Evolutionary conservation across 805 yeast genomes (phyloP).

Genomic region (Dipodascus geniculatus): DNA sequence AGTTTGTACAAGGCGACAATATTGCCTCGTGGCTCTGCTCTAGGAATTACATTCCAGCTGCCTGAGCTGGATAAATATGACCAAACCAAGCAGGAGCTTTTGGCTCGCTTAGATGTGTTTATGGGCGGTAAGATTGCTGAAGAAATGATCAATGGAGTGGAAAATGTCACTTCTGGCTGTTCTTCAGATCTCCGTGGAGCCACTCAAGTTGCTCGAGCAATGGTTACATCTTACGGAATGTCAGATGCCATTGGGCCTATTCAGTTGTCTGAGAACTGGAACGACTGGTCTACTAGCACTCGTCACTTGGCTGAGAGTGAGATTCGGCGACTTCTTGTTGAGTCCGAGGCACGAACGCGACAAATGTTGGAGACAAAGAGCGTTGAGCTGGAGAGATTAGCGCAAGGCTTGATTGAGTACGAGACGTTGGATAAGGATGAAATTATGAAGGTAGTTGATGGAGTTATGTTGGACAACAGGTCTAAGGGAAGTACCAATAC

Average conservation of each 20-base stretch:
- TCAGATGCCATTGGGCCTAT: slow-evolving; percentile 89
- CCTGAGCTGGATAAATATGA: slow-evolving; percentile 98
- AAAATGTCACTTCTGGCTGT: slow-evolving; percentile 91
- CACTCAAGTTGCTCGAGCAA: slow-evolving; percentile 85
- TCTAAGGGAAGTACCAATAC: slow-evolving; percentile 64
- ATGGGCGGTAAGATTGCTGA: slow-evolving; percentile 99
- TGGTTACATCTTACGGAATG: slow-evolving; percentile 98
- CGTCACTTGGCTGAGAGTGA: slow-evolving; percentile 89
- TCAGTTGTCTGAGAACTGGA: slow-evolving; percentile 82
- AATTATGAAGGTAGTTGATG: slow-evolving; percentile 74
- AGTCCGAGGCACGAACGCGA: slow-evolving; percentile 73
- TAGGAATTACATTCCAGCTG: slow-evolving; percentile 93
- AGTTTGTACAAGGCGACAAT: slow-evolving; percentile 95
- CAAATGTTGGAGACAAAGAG: slow-evolving; percentile 46
- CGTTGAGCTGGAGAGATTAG: slow-evolving; percentile 71
- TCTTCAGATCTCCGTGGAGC: slow-evolving; percentile 85
- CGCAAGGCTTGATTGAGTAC: slow-evolving; percentile 87
- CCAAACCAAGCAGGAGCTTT: slow-evolving; percentile 77
- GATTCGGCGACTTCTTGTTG: slow-evolving; percentile 61
- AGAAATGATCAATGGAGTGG: slow-evolving; percentile 81
- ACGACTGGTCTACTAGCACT: slow-evolving; percentile 82
- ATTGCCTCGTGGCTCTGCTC: slow-evolving; percentile 90
- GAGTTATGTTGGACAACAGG: slow-evolving; percentile 54
- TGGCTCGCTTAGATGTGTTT: slow-evolving; percentile 88
- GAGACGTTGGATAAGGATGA: slow-evolving; percentile 90